These are phyloP conservation scores for Blastocladiella britannica DNA, from an alignment of 192 early-diverging fungal genomes.

Conservation along the genomic window DNA sequence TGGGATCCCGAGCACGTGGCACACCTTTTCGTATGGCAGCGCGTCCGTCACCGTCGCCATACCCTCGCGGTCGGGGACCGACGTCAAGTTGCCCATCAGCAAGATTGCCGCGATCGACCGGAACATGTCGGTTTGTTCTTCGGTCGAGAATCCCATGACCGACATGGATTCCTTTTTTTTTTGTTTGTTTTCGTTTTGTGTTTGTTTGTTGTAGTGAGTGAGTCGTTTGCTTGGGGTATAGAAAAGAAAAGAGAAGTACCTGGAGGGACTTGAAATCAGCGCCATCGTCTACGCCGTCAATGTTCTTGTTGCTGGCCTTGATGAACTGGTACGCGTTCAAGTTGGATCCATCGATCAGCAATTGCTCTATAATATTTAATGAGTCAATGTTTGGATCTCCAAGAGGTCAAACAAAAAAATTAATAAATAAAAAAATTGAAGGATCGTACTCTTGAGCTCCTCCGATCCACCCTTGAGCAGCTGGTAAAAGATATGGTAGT, in stretches of 20 bases:
- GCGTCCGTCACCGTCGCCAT: constrained; percentile 65
- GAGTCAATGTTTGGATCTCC: too few species aligned
- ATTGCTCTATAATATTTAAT: too few species aligned
- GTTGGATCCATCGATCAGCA: constrained; percentile 54
- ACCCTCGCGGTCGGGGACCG: constrained; percentile 58
- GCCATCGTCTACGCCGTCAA: constrained; percentile 82
- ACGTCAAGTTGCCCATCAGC: constrained; percentile 80
- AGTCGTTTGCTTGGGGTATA: neutral
- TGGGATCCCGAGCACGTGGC: constrained; percentile 81
- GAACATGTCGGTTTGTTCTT: constrained; percentile 66
- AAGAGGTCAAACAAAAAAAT: too few species aligned
- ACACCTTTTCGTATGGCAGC: constrained; percentile 61
- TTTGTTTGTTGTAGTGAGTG: too few species aligned
- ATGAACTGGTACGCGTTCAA: constrained; percentile 66
- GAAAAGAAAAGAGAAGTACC: constrained; percentile 15
- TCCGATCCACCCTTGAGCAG: constrained; percentile 59
- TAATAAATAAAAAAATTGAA: too few species aligned
- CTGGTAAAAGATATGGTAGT: constrained; percentile 98
- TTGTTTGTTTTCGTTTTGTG: too few species aligned
- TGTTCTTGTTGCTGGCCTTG: constrained; percentile 60
- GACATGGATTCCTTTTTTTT: constrained; percentile 43
- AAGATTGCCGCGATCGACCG: constrained; percentile 66
- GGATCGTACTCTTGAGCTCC: constrained; percentile 4
- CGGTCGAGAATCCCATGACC: constrained; percentile 53
- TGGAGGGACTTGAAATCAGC: constrained; percentile 54